Evolutionary conservation across 2,329 filamentous ascomycete species (phyloP), one percentile per base, ranked within the genome.

Genomic region (Calonectria honghensis): DNA sequence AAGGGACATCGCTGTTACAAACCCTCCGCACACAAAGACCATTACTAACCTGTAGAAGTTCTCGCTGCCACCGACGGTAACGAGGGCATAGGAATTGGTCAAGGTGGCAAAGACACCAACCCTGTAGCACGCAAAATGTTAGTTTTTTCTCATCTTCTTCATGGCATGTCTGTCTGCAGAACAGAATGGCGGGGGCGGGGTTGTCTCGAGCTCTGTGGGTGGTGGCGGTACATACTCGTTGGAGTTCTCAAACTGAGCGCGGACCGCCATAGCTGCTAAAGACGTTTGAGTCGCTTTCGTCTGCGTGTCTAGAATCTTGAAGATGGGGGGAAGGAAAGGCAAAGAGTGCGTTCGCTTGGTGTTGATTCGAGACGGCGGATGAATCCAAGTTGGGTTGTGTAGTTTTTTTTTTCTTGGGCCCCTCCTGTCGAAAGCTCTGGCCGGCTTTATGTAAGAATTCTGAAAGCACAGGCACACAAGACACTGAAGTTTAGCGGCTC

Each of bases 71-170:
- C 97, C 97, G 79, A 98, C 92, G 78, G 96, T 96, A 81, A 98
- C 95, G 82, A 99, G 91, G 81, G 96, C 96, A 87, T 98, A 99
- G 75, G 95, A 96, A 88, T 99, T 99, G 81, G 97, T 99, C 85
- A 99, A 94, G 76, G 95, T 98, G 75, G 96, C 89, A 87, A 99
- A 99, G 84, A 98, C 97, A 85, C 97, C 97, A 84, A 99, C 95
- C 89, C 96, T 98, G 83, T 39, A 48, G 32, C 72, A 29, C 24
- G 29, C 24, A 37, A 32, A 29, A 67, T 24, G 70, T 81, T 45
- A 81, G 77, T 18, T 68, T 14, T 39, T 66, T 61, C 27, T 31
- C 70, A 27, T 16, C 51, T 31, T 20, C 20, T 32, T 63, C 29
- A 14, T 52, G 16, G 13, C 50, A 61, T 45, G 61, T 63, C 29